These are phyloP conservation scores for Eucalyptus victrix DNA, from an alignment of 345 rosid species.

Conservation along the genomic window DNA sequence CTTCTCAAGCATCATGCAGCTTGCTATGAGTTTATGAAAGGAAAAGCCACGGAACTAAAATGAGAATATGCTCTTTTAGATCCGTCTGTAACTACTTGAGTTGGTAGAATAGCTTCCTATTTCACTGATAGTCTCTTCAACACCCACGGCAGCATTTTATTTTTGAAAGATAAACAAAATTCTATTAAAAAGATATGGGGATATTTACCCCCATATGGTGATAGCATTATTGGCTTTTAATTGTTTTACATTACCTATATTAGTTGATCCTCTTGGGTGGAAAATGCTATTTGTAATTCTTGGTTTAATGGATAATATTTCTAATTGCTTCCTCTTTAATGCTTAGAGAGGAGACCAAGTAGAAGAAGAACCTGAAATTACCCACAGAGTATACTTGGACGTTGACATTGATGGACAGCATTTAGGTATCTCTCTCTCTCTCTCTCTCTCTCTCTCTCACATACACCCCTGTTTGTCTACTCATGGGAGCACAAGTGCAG, in stretches of 20 bases:
- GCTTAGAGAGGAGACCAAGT: conserved; percentile 44
- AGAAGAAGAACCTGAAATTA: conserved; percentile 54
- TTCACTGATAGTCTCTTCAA: background rate
- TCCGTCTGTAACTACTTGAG: background rate
- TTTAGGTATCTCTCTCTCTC: conserved; percentile 31
- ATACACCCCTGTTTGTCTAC: background rate
- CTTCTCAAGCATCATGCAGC: background rate
- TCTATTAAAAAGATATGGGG: background rate
- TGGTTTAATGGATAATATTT: background rate
- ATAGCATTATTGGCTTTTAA: background rate
- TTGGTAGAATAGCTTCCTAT: background rate
- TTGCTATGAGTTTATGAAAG: background rate
- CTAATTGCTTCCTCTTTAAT: background rate
- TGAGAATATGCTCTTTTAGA: background rate
- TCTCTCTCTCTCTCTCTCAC: background rate
- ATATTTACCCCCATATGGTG: background rate
- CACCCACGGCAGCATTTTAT: background rate
- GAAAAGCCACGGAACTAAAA: background rate
- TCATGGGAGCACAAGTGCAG: background rate
- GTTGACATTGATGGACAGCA: conserved; percentile 88
- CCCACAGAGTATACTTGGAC: conserved; percentile 89
- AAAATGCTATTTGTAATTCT: background rate
- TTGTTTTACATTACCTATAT: background rate
- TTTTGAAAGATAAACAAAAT: background rate
- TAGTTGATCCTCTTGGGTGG: background rate